These are phyloP conservation scores for Candolleomyces eurysporus DNA, from an alignment of 768 basidiomycete species.

Conservation along the genomic window DNA sequence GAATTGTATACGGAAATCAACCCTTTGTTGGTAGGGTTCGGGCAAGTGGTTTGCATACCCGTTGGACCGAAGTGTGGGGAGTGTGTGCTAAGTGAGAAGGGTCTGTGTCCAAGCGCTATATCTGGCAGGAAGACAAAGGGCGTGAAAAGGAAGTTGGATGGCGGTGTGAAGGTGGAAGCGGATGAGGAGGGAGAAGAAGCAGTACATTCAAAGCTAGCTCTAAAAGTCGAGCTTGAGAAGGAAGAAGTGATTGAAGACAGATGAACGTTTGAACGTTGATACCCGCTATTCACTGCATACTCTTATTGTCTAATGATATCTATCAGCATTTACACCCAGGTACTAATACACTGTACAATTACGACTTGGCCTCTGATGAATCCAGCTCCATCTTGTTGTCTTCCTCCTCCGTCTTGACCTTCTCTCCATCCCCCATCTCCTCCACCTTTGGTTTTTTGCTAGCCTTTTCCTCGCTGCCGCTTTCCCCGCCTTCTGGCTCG, in stretches of 20 bases:
- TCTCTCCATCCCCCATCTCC: not conserved
- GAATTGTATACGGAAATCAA: slow-evolving; percentile 77
- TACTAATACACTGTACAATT: not conserved
- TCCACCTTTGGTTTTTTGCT: not conserved
- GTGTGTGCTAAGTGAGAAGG: slow-evolving; percentile 54
- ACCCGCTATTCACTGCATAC: no score
- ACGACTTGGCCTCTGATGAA: not conserved
- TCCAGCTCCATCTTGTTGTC: not conserved
- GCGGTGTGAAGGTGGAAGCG: not conserved
- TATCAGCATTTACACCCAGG: not conserved
- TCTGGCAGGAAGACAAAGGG: not conserved
- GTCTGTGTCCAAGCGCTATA: slow-evolving; percentile 66
- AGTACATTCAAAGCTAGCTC: not conserved
- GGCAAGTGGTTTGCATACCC: slow-evolving; percentile 70
- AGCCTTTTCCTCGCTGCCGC: not conserved
- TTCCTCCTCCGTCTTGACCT: not conserved
- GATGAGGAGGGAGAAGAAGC: not conserved
- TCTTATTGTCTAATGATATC: no score
- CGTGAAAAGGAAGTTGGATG: not conserved
- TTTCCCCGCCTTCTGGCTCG: not conserved
- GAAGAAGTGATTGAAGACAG: not conserved
- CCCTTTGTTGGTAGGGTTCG: slow-evolving; percentile 79
- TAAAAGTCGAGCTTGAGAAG: not conserved
- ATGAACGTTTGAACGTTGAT: not conserved
- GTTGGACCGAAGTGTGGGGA: slow-evolving; percentile 62